Base-by-base conservation (phyloP, 1,284 basidiomycete genomes). In the Tranzscheliella williamsii region DNA sequence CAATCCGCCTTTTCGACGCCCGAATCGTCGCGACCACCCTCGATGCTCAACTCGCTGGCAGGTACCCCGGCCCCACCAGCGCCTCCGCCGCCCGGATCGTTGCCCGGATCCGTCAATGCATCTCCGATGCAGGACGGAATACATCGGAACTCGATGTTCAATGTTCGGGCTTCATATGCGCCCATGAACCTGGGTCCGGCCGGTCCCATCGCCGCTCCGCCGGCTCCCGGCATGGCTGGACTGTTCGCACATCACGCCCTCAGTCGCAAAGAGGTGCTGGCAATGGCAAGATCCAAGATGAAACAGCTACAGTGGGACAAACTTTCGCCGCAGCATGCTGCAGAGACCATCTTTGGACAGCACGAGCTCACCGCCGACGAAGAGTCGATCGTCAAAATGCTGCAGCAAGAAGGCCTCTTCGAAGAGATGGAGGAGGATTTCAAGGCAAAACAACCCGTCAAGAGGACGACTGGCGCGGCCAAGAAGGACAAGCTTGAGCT, bases 281-380 rank as follows among this genome's bases (percentile, higher is more conserved):
- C 91, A 42, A 87, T 89, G 38, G 90, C 93, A 1, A 86, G 84
- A 53, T 87, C 85, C 40, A 91, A 92, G 81, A 93, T 97, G 89
- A 97, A 97, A 79, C 92, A 97, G 79, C 82, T 98, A 38, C 94
- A 98, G 75, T 98, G 95, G 94, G 94, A 98, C 78, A 98, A 97
- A 77, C 67, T 77, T 7, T 67, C 70, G 20, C 65, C 75, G 3
- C 72, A 75, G 34, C 75, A 77, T 42, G 75, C 75, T 1, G 71
- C 73, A 12, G 72, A 72, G 42, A 77, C 75, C 18, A 64, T 77
- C 29, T 77, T 74, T 64, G 73, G 68, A 11, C 50, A 67, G 41
- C 52, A 58, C 18, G 42, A 56, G 30, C 26, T 64, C 18, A 56
- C 52, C 12, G 53, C 48, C 8, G 60, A 67, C 27, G 75, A 77